These are phyloP conservation scores for Aegilops umbellulata DNA, from an alignment of 176 grass and related monocot genomes.

Conservation along the genomic window DNA sequence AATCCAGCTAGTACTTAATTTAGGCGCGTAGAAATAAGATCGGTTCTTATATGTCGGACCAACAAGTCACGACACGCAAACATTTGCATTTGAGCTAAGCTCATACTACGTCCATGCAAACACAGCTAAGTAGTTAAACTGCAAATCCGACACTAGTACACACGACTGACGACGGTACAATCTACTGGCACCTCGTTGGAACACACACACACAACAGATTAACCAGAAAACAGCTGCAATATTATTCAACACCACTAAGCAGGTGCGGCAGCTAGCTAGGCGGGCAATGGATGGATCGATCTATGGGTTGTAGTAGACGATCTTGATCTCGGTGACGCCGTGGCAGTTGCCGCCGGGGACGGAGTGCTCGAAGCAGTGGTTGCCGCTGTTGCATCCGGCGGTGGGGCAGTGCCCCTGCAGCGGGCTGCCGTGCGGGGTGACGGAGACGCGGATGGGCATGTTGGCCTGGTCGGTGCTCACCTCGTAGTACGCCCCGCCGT, in stretches of 20 bases:
- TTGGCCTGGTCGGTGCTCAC: neutral
- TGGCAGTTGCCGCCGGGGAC: conserved; percentile 35
- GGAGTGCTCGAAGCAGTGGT: conserved; percentile 6
- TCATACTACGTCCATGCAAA: no score
- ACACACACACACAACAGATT: neutral
- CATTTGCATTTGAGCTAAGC: no score
- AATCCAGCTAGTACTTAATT: no score
- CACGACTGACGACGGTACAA: neutral
- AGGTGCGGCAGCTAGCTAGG: neutral
- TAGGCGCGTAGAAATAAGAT: no score
- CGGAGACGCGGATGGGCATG: neutral
- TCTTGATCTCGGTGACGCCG: conserved; percentile 47
- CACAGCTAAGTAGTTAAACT: neutral
- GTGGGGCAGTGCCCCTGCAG: conserved; percentile 29
- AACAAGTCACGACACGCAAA: no score
- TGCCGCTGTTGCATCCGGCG: conserved; percentile 13
- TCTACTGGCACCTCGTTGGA: neutral
- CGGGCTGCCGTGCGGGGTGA: conserved; percentile 18
- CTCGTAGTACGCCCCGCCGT: conserved; percentile 47
- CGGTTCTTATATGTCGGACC: no score
- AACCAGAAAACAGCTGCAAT: neutral
- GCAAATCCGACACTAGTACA: neutral
- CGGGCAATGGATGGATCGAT: neutral
- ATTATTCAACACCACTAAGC: neutral
- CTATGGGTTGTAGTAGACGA: conserved; percentile 35